Evolutionary conservation across 805 yeast species (phyloP).

Genomic region (Ogataea nitratoaversa): DNA sequence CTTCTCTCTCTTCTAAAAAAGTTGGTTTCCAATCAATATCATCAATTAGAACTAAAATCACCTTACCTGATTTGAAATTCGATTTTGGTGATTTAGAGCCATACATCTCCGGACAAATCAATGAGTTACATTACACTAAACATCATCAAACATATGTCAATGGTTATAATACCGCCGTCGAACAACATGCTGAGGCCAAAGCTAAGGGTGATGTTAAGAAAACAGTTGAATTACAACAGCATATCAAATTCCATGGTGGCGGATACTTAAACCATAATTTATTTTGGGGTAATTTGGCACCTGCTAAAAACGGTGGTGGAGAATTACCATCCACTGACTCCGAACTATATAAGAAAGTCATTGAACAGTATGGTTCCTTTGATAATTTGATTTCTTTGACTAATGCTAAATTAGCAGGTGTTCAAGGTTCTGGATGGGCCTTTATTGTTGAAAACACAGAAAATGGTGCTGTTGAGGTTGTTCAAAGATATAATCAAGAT

Average conservation of each 20-base stretch:
- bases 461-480: conserved; percentile 71
- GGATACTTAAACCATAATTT: conserved; percentile 83
- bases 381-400: conserved; percentile 63
- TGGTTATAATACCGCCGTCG: conserved; percentile 76
- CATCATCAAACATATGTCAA: conserved; percentile 91
- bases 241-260: conserved; percentile 89
- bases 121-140: conserved; percentile 81
- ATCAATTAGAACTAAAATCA: conserved; percentile 55
- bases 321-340: conserved; percentile 52
- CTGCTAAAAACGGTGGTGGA: conserved; percentile 75
- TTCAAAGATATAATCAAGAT: conserved; percentile 83
- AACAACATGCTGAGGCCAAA: conserved; percentile 65
- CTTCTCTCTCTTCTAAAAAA: conserved; percentile 9
- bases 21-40: conserved; percentile 15
- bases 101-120: conserved; percentile 77
- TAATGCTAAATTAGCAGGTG: conserved; percentile 72
- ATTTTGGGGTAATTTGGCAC: conserved; percentile 87
- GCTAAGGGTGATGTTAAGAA: conserved; percentile 53
- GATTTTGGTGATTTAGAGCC: conserved; percentile 88
- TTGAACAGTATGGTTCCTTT: conserved; percentile 63
- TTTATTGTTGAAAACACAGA: conserved; percentile 79
- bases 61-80: conserved; percentile 78
- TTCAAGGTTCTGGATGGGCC: conserved; percentile 97
- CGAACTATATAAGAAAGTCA: conserved; percentile 54
- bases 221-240: conserved; percentile 62